Evolutionary conservation across 208 protist genomes (phyloP).

Genomic region (Leishmania lainsoni): DNA sequence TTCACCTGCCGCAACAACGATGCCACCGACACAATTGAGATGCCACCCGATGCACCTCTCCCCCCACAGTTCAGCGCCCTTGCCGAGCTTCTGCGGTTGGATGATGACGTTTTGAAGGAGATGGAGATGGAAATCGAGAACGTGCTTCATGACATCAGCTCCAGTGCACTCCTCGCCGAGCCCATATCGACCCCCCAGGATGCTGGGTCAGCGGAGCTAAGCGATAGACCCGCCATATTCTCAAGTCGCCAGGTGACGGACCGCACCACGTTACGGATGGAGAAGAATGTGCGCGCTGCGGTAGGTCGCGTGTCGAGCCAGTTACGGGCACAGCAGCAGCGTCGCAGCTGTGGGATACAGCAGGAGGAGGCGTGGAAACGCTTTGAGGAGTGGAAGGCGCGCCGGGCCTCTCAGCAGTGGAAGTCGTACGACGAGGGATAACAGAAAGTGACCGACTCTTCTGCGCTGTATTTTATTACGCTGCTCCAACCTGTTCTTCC

Average conservation of each 20-base stretch:
- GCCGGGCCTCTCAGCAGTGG: slow-evolving; percentile 20
- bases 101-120: slow-evolving; percentile 74
- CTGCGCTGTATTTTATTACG: background rate
- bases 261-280: slow-evolving; percentile 23
- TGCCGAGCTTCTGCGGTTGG: slow-evolving; percentile 41
- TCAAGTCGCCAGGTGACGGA: slow-evolving; percentile 18
- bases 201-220: background rate
- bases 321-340: slow-evolving; percentile 29
- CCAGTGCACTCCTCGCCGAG: background rate
- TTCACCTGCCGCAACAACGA: background rate
- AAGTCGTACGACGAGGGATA: background rate
- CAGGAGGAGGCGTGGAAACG: slow-evolving; percentile 52
- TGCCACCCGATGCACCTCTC: background rate
- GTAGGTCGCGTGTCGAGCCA: slow-evolving; percentile 33
- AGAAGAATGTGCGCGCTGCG: slow-evolving; percentile 38
- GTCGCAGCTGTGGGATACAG: slow-evolving; percentile 10
- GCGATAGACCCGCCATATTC: background rate
- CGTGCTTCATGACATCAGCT: slow-evolving; percentile 46
- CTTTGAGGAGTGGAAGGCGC: slow-evolving; percentile 71
- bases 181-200: background rate
- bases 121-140: slow-evolving; percentile 80
- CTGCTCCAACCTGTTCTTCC: background rate
- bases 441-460: background rate
- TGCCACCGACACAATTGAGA: background rate
- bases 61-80: slow-evolving; percentile 4